phyloP scores from a whole-genome alignment of 2,329 filamentous ascomycete genomes.

The Westerdykella ornata region DNA sequence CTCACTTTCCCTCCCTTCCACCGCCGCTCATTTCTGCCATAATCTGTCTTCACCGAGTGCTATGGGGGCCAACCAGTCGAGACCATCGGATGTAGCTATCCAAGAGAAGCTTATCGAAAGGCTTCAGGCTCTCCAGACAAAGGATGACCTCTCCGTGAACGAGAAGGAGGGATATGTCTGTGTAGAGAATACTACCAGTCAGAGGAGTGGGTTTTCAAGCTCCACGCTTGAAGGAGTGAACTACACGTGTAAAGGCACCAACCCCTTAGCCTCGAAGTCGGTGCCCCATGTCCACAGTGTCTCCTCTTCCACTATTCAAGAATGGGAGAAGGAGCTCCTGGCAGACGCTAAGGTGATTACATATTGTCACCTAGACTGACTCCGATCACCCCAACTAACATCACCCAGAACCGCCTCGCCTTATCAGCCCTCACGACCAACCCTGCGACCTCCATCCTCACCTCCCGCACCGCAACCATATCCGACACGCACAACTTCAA shows the following conservation, averaged over 20 bases:
- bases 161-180: constrained; percentile 52
- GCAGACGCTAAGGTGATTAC: constrained; percentile 56
- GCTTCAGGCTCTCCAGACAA: constrained; percentile 42
- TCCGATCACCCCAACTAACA: constrained; percentile 2
- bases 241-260: constrained; percentile 6
- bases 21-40: neutral
- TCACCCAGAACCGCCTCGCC: constrained; percentile 59
- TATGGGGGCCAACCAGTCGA: constrained; percentile 35
- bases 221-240: too few relatives aligned
- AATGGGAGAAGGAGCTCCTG: constrained; percentile 58
- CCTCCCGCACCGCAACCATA: constrained; percentile 56
- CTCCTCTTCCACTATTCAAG: constrained; percentile 45
- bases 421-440: constrained; percentile 64
- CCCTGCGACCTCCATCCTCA: constrained; percentile 60
- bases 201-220: neutral
- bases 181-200: constrained; percentile 31
- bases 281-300: constrained; percentile 34
- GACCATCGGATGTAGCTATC: constrained; percentile 29
- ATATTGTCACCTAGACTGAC: neutral
- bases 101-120: constrained; percentile 39
- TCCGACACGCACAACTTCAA: constrained; percentile 77
- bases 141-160: constrained; percentile 34
- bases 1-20: neutral
- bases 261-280: neutral
- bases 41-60: constrained; percentile 1